Percentiles rank a stretch among this genome's conserved stretches.
phyloP scores from a whole-genome alignment of 2,329 filamentous ascomycete genomes.

The Alternaria sp. region DNA sequence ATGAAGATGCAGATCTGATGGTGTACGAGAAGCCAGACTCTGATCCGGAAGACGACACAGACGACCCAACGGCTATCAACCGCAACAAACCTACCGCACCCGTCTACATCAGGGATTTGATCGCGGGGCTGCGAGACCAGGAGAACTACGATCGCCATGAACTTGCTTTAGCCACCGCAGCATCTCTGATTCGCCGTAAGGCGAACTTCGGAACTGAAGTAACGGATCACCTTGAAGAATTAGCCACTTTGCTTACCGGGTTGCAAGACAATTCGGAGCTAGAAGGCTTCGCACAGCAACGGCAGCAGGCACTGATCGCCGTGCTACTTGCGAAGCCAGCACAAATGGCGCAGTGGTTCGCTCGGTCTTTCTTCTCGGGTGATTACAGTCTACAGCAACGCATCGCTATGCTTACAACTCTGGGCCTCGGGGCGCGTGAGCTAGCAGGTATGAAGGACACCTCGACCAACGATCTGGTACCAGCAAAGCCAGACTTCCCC shows the following conservation, averaged over 20 bases:
- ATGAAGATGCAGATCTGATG: conserved; percentile 70
- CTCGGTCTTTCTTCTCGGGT: conserved; percentile 85
- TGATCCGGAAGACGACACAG: conserved; percentile 89
- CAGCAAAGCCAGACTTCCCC: conserved; percentile 67
- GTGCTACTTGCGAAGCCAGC: conserved; percentile 78
- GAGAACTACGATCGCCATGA: conserved; percentile 87
- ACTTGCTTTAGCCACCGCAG: conserved; percentile 79
- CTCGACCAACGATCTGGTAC: conserved; percentile 58
- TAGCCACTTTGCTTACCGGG: conserved; percentile 79
- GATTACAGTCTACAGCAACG: conserved; percentile 91
- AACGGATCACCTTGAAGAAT: conserved; percentile 80
- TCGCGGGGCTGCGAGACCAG: conserved; percentile 78
- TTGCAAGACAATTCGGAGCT: conserved; percentile 87
- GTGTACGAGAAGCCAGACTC: conserved; percentile 87
- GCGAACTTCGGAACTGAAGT: conserved; percentile 89
- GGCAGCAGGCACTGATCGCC: conserved; percentile 83
- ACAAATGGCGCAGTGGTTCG: conserved; percentile 84
- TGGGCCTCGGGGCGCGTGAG: conserved; percentile 85
- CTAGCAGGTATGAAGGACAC: conserved; percentile 76
- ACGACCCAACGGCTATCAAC: conserved; percentile 87
- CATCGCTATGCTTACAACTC: conserved; percentile 79
- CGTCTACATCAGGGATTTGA: conserved; percentile 89
- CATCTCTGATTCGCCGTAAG: conserved; percentile 85
- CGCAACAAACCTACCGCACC: conserved; percentile 84
- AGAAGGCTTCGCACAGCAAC: conserved; percentile 74